Percentiles rank a stretch among this genome's conserved stretches.
Conservation (phyloP, 345 rosid species). For the Pugionium cornutum region DNA sequence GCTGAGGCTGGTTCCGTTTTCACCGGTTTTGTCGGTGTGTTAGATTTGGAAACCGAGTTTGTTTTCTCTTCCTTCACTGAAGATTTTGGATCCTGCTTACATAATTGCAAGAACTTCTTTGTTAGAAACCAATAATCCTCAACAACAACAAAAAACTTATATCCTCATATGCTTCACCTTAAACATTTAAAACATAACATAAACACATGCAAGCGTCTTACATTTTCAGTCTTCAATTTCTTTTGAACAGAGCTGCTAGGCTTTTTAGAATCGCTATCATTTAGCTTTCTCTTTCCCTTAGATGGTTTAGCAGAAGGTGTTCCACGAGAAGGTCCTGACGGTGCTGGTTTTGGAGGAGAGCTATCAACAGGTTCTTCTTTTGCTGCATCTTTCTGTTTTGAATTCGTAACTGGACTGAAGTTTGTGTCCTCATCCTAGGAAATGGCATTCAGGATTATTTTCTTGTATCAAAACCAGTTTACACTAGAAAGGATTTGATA, state of each 20-base stretch:
- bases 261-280: slow-evolving; percentile 65
- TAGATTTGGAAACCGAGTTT: slow-evolving; percentile 47
- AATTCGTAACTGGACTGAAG: slow-evolving; percentile 54
- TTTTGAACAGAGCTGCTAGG: slow-evolving; percentile 62
- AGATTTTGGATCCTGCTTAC: slow-evolving; percentile 56
- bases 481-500: neutral
- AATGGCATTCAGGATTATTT: slow-evolving; percentile 1
- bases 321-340: slow-evolving; percentile 68
- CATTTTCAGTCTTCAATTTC: slow-evolving; percentile 86
- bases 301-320: slow-evolving; percentile 72
- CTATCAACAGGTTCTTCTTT: slow-evolving; percentile 82
- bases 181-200: neutral
- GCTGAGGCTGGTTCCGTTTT: slow-evolving; percentile 43
- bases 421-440: slow-evolving; percentile 55
- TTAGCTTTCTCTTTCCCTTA: slow-evolving; percentile 81
- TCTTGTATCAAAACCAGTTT: slow-evolving; percentile 6
- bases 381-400: slow-evolving; percentile 63
- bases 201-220: slow-evolving; percentile 42
- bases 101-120: neutral
- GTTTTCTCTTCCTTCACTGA: slow-evolving; percentile 52
- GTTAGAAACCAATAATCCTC: slow-evolving; percentile 5
- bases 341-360: slow-evolving; percentile 63
- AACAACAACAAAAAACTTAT: neutral
- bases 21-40: slow-evolving; percentile 43
- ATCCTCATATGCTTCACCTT: neutral